Evolutionary conservation across 352 stramenopile species (phyloP), one percentile per base, ranked within the genome.

Genomic region (Phytophthora parvispora): DNA sequence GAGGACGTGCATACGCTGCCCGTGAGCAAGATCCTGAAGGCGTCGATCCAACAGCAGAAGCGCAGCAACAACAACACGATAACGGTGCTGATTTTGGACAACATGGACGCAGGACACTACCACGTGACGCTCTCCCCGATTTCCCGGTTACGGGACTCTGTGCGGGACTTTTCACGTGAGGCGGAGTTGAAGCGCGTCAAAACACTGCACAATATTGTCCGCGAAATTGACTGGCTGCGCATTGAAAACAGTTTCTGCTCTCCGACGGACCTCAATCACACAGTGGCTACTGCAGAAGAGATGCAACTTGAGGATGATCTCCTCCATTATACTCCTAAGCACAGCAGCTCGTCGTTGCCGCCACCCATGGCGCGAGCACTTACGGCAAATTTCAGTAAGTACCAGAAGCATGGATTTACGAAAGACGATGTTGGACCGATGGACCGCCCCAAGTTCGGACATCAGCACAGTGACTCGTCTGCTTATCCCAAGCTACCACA

Each of bases 51-150:
- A 29, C 84, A 94, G 70, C 80, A 91, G 59, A 94, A 95, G 63
- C 85, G 87, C 56, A 95, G 85, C 71, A 96, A 94, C 61, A 87
- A 87, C 60, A 87, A 92, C 58, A 77, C 79, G 12, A 76, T 96
- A 24, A 92, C 85, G 18, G 76, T 92, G 40, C 71, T 96, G 3
- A 83, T 88, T 49, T 74, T 96, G 15, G 89, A 96, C 47, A 94
- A 94, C 62, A 93, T 96, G 89, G 89, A 95, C 45, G 87, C 87
- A n/a, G 87, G 87, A 40, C 83, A 93, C 45, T 95, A 95, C 70
- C 83, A 91, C 74, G 86, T 95, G 67, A 95, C 87, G n/a, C 67
- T 95, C 4, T 95, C 87, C 10, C 87, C 87, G 9, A 92, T 95
- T 51, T 88, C 86, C 8, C 64, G 87, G 4, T 57, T 95, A 32